Evolutionary conservation across 345 rosid species (phyloP).

Genomic region (Camelina sativa): DNA sequence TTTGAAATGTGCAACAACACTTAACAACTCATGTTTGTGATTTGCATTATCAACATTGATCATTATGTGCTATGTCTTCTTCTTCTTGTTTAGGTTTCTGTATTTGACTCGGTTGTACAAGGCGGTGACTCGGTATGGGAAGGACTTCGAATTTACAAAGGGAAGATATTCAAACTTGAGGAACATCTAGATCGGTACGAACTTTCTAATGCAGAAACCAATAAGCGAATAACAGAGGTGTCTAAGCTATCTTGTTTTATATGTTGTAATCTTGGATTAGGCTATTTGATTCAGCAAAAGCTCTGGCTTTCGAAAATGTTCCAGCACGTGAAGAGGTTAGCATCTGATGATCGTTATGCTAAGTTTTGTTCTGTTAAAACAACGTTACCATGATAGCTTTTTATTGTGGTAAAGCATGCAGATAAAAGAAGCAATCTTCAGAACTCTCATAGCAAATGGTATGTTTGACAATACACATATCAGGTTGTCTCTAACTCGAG

Average conservation of each 20-base stretch:
- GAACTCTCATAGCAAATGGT: slow-evolving; percentile 75
- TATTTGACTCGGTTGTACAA: slow-evolving; percentile 90
- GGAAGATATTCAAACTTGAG: slow-evolving; percentile 86
- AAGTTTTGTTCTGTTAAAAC: neutral
- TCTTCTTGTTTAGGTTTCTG: slow-evolving; percentile 65
- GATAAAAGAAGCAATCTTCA: slow-evolving; percentile 87
- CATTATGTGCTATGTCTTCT: neutral
- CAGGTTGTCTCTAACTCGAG: slow-evolving; percentile 83
- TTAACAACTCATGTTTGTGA: slow-evolving; percentile 1
- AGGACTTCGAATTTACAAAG: slow-evolving; percentile 77
- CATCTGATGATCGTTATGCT: neutral
- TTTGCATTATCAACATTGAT: neutral
- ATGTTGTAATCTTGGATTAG: slow-evolving; percentile 46
- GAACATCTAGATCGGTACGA: slow-evolving; percentile 82
- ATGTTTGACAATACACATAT: slow-evolving; percentile 90
- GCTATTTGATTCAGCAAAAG: slow-evolving; percentile 88
- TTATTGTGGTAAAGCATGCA: slow-evolving; percentile 30
- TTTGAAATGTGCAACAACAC: slow-evolving; percentile 31
- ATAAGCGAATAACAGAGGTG: slow-evolving; percentile 23
- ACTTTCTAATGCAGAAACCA: neutral
- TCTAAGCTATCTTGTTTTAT: slow-evolving; percentile 13
- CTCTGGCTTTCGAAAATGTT: slow-evolving; percentile 80
- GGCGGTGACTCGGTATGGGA: slow-evolving; percentile 98
- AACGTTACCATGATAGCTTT: neutral
- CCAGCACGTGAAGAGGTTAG: slow-evolving; percentile 77